phyloP scores from a whole-genome alignment of 371 early-diverging fungal species.

The Encephalitozoon cuniculi region DNA sequence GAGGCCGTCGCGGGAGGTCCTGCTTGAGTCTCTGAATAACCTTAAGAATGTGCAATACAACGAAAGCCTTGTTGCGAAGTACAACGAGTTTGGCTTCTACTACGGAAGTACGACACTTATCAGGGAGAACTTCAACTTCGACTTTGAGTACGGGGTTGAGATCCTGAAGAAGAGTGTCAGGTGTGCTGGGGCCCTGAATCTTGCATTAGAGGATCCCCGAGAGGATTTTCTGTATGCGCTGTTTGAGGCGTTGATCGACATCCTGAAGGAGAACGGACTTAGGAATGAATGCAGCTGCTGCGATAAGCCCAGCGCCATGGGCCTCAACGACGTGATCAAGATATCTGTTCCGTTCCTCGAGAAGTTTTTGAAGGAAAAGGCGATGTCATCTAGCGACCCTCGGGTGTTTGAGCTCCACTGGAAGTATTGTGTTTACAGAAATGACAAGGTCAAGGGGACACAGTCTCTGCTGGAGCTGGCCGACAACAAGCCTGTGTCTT shows the following conservation, averaged over 20 bases:
- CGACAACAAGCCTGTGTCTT: slow-evolving; percentile 18
- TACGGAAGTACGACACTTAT: slow-evolving; percentile 40
- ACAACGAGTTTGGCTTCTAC: slow-evolving; percentile 40
- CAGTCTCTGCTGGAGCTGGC: slow-evolving; percentile 26
- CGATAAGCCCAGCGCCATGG: background rate
- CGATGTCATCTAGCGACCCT: background rate
- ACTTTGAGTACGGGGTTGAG: slow-evolving; percentile 11
- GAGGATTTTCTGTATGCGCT: slow-evolving; percentile 48
- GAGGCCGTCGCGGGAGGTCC: background rate
- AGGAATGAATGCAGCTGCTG: slow-evolving; percentile 30
- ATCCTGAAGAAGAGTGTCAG: slow-evolving; percentile 19
- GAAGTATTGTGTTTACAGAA: slow-evolving; percentile 46
- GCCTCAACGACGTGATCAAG: slow-evolving; percentile 8
- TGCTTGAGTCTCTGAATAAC: slow-evolving; percentile 28
- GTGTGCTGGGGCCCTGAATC: slow-evolving; percentile 39
- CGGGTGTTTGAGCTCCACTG: slow-evolving; percentile 40
- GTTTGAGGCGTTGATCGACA: slow-evolving; percentile 44
- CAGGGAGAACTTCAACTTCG: slow-evolving; percentile 25
- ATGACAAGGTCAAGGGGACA: slow-evolving; percentile 40
- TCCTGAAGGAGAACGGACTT: slow-evolving; percentile 19
- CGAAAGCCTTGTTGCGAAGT: slow-evolving; percentile 30
- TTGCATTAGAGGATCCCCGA: slow-evolving; percentile 35
- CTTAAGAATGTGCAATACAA: slow-evolving; percentile 36
- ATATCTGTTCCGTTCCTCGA: slow-evolving; percentile 37
- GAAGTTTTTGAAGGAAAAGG: slow-evolving; percentile 41